A percentile compares a stretch with the other conserved stretches of the same genome.
These are phyloP conservation scores for Entomortierella parvispora DNA, from an alignment of 192 early-diverging fungal species.

Conservation along the genomic window DNA sequence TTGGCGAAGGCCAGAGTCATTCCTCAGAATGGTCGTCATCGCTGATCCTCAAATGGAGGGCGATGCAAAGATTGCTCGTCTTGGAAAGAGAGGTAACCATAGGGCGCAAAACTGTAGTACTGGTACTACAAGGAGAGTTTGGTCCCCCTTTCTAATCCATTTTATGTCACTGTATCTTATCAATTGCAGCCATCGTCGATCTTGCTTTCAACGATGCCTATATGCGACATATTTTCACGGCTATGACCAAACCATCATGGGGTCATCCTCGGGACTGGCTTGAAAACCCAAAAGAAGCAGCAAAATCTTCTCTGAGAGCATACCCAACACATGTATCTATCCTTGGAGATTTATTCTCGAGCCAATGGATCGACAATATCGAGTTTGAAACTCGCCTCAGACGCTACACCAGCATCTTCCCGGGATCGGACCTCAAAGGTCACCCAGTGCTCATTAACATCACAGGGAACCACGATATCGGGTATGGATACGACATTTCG, in stretches of 20 bases:
- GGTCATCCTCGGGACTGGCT: conserved; percentile 16
- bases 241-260: conserved; percentile 56
- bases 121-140: not conserved
- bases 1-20: conserved; percentile 34
- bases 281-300: not conserved
- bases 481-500: conserved; percentile 68
- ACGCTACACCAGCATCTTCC: conserved; percentile 67
- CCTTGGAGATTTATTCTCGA: conserved; percentile 75
- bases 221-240: conserved; percentile 64
- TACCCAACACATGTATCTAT: conserved; percentile 58
- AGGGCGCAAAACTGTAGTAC: not conserved
- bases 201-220: conserved; percentile 68
- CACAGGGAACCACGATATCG: conserved; percentile 77
- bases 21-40: conserved; percentile 64
- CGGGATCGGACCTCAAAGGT: conserved; percentile 10
- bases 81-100: conserved; percentile 57
- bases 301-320: not conserved
- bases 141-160: not conserved
- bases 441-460: conserved; percentile 56
- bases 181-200: conserved; percentile 53
- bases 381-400: conserved; percentile 66
- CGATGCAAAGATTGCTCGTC: conserved; percentile 65
- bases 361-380: conserved; percentile 65
- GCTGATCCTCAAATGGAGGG: conserved; percentile 79
- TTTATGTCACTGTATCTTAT: not conserved